A percentile compares a stretch with the other conserved stretches of the same genome.
phyloP scores from a whole-genome alignment of 2,329 filamentous ascomycete genomes.

The Leptosphaerulina australis region DNA sequence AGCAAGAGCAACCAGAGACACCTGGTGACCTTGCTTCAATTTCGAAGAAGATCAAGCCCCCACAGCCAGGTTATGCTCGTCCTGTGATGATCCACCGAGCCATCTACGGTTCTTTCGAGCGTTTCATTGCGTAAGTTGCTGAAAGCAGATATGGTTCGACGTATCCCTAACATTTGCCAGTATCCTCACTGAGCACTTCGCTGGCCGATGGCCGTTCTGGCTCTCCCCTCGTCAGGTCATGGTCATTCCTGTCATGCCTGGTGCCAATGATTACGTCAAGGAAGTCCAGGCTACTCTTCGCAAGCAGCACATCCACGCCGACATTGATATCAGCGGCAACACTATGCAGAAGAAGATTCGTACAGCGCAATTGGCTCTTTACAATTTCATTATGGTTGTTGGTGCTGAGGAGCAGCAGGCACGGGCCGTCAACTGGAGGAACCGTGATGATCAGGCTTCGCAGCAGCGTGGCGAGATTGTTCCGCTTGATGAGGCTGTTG shows the following conservation, averaged over 20 bases:
- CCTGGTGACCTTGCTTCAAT: conserved; percentile 23
- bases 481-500: conserved; percentile 63
- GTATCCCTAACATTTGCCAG: conserved; percentile 18
- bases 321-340: conserved; percentile 74
- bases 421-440: conserved; percentile 67
- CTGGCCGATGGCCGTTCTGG: conserved; percentile 90
- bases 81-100: conserved; percentile 89
- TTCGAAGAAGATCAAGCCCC: conserved; percentile 35
- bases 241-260: conserved; percentile 77
- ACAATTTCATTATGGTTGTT: conserved; percentile 81
- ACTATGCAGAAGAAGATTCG: conserved; percentile 91
- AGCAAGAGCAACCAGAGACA: conserved; percentile 28
- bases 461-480: conserved; percentile 68
- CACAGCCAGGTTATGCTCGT: conserved; percentile 65
- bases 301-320: conserved; percentile 70
- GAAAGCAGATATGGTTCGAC: neutral
- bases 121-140: conserved; percentile 63
- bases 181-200: conserved; percentile 83
- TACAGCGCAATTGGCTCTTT: conserved; percentile 77
- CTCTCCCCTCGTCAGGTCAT: conserved; percentile 81
- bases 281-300: conserved; percentile 74
- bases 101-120: conserved; percentile 73
- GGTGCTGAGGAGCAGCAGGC: conserved; percentile 66
- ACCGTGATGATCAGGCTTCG: conserved; percentile 66
- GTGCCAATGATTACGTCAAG: conserved; percentile 72